These are phyloP conservation scores for Cryphonectria parasitica DNA, from an alignment of 2,329 filamentous ascomycete species.

Conservation along the genomic window DNA sequence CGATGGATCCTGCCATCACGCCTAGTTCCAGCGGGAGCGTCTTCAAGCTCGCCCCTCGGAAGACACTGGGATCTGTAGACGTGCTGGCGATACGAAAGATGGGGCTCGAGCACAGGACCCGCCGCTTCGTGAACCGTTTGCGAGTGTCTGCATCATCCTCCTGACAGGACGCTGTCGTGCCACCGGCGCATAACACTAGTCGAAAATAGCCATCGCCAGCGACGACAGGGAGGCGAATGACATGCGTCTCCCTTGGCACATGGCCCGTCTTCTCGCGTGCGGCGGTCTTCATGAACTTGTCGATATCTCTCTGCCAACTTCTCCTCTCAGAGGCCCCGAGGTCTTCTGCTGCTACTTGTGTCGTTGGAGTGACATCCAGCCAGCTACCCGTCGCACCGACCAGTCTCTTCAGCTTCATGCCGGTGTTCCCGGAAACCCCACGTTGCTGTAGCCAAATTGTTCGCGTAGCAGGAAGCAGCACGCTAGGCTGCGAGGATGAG, in stretches of 20 bases:
- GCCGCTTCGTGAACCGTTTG: constrained; percentile 48
- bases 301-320: constrained; percentile 69
- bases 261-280: constrained; percentile 42
- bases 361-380: constrained; percentile 69
- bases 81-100: constrained; percentile 72
- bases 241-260: constrained; percentile 50
- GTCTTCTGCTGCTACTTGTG: constrained; percentile 50
- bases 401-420: constrained; percentile 68
- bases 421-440: constrained; percentile 69
- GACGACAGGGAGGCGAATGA: constrained; percentile 66
- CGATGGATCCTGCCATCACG: constrained; percentile 57
- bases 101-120: constrained; percentile 66
- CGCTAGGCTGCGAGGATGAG: constrained; percentile 45
- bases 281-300: constrained; percentile 63
- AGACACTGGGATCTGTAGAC: constrained; percentile 61
- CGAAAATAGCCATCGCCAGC: constrained; percentile 71
- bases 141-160: constrained; percentile 24
- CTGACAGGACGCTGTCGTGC: constrained; percentile 17
- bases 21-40: constrained; percentile 70
- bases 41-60: constrained; percentile 66
- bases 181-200: constrained; percentile 62
- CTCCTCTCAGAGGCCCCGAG: constrained; percentile 63
- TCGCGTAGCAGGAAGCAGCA: constrained; percentile 58
- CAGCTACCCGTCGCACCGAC: constrained; percentile 63
- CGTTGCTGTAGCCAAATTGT: constrained; percentile 71